These are phyloP conservation scores for Lepidium didymum DNA, from an alignment of 345 rosid genomes.

Conservation along the genomic window DNA sequence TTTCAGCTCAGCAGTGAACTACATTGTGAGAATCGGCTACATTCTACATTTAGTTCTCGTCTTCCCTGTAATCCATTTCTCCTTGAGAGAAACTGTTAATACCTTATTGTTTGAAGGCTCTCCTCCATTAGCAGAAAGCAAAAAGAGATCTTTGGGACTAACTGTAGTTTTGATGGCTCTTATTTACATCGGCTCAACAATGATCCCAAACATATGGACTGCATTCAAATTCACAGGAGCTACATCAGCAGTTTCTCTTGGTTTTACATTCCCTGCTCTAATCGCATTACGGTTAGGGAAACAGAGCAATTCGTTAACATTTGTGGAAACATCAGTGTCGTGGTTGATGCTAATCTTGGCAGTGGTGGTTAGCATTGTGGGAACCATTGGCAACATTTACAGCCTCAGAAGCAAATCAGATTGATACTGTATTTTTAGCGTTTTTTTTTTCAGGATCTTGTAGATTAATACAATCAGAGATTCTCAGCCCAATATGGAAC, in stretches of 20 bases:
- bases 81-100: slow-evolving; percentile 80
- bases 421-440: slow-evolving; percentile 7
- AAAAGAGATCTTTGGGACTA: slow-evolving; percentile 62
- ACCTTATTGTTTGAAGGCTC: slow-evolving; percentile 56
- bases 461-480: slow-evolving; percentile 20
- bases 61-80: slow-evolving; percentile 95
- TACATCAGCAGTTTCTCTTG: slow-evolving; percentile 92
- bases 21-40: slow-evolving; percentile 81
- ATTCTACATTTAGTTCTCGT: slow-evolving; percentile 90
- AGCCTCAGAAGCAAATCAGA: slow-evolving; percentile 43
- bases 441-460: slow-evolving; percentile 1
- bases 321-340: slow-evolving; percentile 42
- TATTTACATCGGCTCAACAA: slow-evolving; percentile 74
- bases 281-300: slow-evolving; percentile 58
- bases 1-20: slow-evolving; percentile 74
- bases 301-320: slow-evolving; percentile 43
- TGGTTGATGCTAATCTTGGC: slow-evolving; percentile 77
- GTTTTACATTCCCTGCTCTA: slow-evolving; percentile 87
- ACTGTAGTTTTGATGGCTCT: slow-evolving; percentile 51
- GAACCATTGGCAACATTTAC: slow-evolving; percentile 69
- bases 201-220: slow-evolving; percentile 95
- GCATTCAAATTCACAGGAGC: slow-evolving; percentile 99
- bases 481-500: slow-evolving; percentile 20
- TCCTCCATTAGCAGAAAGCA: slow-evolving; percentile 71
- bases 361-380: slow-evolving; percentile 58